Evolutionary conservation across 2,329 filamentous ascomycete genomes (phyloP), one percentile per base, ranked within the genome.

Genomic region (Aureobasidium sp.): DNA sequence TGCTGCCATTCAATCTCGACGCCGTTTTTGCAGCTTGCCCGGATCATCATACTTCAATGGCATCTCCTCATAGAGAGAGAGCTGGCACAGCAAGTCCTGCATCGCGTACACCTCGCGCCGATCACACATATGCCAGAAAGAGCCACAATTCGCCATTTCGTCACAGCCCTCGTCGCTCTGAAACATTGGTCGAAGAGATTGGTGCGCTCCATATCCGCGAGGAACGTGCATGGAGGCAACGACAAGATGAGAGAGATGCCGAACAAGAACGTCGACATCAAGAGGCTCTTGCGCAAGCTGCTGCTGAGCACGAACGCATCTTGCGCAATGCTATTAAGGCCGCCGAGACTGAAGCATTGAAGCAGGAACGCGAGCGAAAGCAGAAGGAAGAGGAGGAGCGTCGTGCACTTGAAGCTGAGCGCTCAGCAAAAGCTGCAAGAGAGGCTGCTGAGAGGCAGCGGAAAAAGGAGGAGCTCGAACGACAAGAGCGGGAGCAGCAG

Each of bases 291-390:
- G 83, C 82, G 50, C 82, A 82, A 51, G 87, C 87, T 4, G 84
- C 84, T 53, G 79, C 79, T 15, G 83, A 87, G 69, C 89, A 92
- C 71, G 83, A 88, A 41, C 80, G 83, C 32, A 82, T 93, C 12
- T 80, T 79, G 50, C 74, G 78, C 59, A 78, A 80, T 55, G 84
- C 84, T 3, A 79, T 84, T 68, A 76, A 79, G 24, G 81, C 79
- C 20, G 68, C 83, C n/a, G 74, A 81, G 44, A 75, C 77, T n/a
- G 73, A 83, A 63, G 71, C 76, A 24, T 66, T 79, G 8, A 74
- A 81, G 70, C 69, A 76, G 43, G 71, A 76, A 64, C 69, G 71
- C 29, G 69, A 73, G 63, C 67, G 70, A 13, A 64, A 68, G 32
- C 67, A 70, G 59, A 69, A 69, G 29, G 73, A 73, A 32, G 73